Evolutionary conservation across 176 grass and related monocot genomes (phyloP), one percentile per base, ranked within the genome.

Genomic region (Ensete glaucum): DNA sequence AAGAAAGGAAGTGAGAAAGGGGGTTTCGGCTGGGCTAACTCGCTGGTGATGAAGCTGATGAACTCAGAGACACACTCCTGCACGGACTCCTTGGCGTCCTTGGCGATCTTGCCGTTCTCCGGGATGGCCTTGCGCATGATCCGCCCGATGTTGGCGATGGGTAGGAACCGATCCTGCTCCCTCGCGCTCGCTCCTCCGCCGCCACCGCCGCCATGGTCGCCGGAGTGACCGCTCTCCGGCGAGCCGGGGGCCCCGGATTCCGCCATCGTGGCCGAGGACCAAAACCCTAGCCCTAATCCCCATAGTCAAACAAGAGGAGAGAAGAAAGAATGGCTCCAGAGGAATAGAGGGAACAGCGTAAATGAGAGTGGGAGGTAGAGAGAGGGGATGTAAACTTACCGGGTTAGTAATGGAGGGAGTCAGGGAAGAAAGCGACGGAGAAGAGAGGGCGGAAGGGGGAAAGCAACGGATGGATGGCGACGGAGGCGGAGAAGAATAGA

Each of bases 21-120:
- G 9, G 1, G 25, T 24, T 9, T 48, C 15, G 13, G 57, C 6
- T 7, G 17, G 57, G 17, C 26, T 29, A 43, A 69, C 67, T 69
- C 67, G 67, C 67, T 69, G 67, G 67, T 69, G 67, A 69, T 50
- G 34, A 69, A 69, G 67, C 67, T 69, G 15, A 69, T 69, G 67
- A 69, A 69, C 67, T 69, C 67, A 15, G 67, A 69, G 29, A 69
- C 67, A 29, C 67, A 69, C 34, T 69, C 67, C 67, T 69, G 67
- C 26, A 69, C 34, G 67, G 67, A 69, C 67, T 69, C 67, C 67
- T 49, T 69, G 34, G 67, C 67, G 67, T 69, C 67, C 34, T 69
- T 69, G 34, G 67, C 25, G 67, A 69, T 69, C 67, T 69, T 69
- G 67, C 67, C 67, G 15, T 69, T 69, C 12, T 69, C 67, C 34